A percentile compares a stretch with the other conserved stretches of the same genome.
phyloP scores from a whole-genome alignment of 169 alveolate genomes.

The Plasmodium relictum region DNA sequence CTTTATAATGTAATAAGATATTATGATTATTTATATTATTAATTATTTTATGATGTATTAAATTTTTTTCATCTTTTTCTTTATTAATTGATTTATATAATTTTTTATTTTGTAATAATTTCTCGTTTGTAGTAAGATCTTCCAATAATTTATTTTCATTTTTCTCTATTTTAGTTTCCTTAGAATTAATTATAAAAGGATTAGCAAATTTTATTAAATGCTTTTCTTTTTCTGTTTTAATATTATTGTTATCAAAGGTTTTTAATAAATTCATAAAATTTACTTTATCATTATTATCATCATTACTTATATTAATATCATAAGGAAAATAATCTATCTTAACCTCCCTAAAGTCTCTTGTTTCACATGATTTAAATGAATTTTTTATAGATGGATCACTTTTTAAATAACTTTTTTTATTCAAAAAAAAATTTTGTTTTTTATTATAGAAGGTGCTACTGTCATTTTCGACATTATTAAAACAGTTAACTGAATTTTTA shows the following conservation, averaged over 20 bases:
- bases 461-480: neutral
- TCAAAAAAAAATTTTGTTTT: neutral
- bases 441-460: constrained; percentile 1
- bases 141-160: constrained; percentile 7
- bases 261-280: neutral
- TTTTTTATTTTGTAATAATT: constrained; percentile 3
- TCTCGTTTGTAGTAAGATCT: constrained; percentile 6
- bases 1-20: constrained; percentile 4
- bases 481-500: too few relatives aligned
- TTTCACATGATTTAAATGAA: neutral
- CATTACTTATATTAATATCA: neutral
- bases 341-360: neutral
- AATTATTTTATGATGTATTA: neutral
- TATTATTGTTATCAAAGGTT: neutral
- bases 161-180: constrained; percentile 3
- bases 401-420: too few relatives aligned
- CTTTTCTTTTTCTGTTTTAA: neutral
- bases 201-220: neutral
- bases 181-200: too few relatives aligned
- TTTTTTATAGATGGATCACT: neutral
- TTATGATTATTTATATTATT: constrained; percentile 1
- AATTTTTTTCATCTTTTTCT: constrained; percentile 6
- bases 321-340: neutral
- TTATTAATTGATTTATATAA: neutral
- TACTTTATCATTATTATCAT: neutral